Conservation (phyloP, 345 rosid genomes). For the Sapria himalayana region DNA sequence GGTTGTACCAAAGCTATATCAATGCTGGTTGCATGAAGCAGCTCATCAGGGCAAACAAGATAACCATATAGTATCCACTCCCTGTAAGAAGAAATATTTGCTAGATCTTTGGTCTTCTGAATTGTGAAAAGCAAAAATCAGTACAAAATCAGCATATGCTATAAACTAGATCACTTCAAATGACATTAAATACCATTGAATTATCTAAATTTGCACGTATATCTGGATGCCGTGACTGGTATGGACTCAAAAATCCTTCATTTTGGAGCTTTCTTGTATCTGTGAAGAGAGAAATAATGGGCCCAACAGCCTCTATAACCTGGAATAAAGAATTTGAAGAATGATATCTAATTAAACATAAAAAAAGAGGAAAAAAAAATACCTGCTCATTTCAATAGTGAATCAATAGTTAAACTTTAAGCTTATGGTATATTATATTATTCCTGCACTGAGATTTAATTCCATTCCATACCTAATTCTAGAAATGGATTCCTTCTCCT, state of each 20-base stretch:
- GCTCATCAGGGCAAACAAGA: slow-evolving; percentile 97
- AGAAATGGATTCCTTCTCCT: too few relatives aligned
- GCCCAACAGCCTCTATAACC: slow-evolving; percentile 99
- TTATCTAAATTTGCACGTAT: slow-evolving; percentile 95
- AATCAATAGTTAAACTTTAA: too few relatives aligned
- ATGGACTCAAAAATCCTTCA: slow-evolving; percentile 93
- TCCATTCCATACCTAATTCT: too few relatives aligned
- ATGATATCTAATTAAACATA: background rate
- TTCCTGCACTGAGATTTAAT: too few relatives aligned
- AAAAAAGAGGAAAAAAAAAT: background rate
- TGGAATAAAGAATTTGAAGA: slow-evolving; percentile 17
- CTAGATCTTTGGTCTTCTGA: slow-evolving; percentile 98
- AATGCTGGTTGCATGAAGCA: slow-evolving; percentile 93
- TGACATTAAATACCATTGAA: slow-evolving; percentile 51
- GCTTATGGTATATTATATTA: too few relatives aligned
- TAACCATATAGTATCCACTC: slow-evolving; percentile 97
- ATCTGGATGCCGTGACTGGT: slow-evolving; percentile 95
- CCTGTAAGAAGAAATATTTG: slow-evolving; percentile 87
- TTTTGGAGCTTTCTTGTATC: slow-evolving; percentile 93
- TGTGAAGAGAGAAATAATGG: slow-evolving; percentile 75
- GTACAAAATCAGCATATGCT: background rate
- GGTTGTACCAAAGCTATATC: slow-evolving; percentile 74
- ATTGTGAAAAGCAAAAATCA: slow-evolving; percentile 6
- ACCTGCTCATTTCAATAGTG: too few relatives aligned
- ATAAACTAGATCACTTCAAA: too few relatives aligned